Percentiles rank a stretch among this genome's conserved stretches.
Conservation (phyloP, 1,284 basidiomycete species). For the Pseudozyma sp. region DNA sequence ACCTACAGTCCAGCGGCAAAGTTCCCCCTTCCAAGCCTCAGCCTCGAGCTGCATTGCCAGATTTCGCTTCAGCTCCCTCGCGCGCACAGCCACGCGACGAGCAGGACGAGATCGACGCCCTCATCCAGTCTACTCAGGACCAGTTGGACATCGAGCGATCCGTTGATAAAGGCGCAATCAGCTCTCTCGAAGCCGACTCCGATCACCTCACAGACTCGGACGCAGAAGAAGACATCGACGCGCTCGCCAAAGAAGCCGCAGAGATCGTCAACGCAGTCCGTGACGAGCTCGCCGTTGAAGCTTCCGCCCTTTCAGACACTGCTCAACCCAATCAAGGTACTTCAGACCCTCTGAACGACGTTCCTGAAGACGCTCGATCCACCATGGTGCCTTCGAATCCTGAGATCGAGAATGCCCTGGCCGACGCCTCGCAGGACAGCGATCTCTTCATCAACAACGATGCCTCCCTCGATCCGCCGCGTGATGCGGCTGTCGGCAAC, state of each 20-base stretch:
- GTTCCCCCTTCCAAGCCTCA: neutral
- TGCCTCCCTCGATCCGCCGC: neutral
- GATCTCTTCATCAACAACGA: constrained; percentile 10
- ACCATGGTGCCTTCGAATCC: constrained; percentile 20
- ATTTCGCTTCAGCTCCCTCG: neutral
- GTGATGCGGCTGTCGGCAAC: neutral
- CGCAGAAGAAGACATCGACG: constrained; percentile 22
- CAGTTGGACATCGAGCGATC: constrained; percentile 30
- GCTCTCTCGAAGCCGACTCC: constrained; percentile 22
- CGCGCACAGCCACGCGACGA: constrained; percentile 13
- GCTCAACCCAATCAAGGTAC: neutral
- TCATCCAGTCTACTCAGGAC: constrained; percentile 33
- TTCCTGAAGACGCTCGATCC: neutral
- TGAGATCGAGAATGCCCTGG: constrained; percentile 42
- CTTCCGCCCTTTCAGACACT: neutral
- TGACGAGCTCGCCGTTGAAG: constrained; percentile 41
- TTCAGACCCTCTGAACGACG: neutral
- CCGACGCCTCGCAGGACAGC: constrained; percentile 35
- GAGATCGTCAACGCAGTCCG: constrained; percentile 36
- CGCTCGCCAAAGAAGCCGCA: constrained; percentile 26
- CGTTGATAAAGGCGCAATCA: neutral
- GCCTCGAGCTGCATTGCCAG: neutral
- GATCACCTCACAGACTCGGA: constrained; percentile 26
- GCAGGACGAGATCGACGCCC: constrained; percentile 44
- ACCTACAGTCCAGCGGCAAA: constrained; percentile 9